Conservation (phyloP, 257 asterid genomes). For the Echium plantagineum region DNA sequence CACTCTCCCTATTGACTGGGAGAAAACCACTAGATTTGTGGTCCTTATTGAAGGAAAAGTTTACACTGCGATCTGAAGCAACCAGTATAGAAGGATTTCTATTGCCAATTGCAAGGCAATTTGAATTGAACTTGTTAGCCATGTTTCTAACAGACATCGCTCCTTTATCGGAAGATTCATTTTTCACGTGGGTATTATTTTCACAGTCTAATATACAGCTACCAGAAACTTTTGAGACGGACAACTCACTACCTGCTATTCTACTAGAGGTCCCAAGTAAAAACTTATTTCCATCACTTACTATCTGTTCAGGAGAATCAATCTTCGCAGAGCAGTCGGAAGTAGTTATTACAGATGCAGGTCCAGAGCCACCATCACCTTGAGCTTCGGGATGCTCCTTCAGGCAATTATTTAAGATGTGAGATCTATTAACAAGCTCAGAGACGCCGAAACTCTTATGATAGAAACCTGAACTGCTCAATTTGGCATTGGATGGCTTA, state of each 20-base stretch:
- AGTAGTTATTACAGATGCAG: slow-evolving; percentile 54
- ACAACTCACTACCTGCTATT: slow-evolving; percentile 40
- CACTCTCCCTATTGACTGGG: slow-evolving; percentile 42
- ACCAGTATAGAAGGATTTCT: slow-evolving; percentile 44
- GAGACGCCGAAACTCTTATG: slow-evolving; percentile 57
- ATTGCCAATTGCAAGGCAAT: slow-evolving; percentile 28
- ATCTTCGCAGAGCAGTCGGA: slow-evolving; percentile 62
- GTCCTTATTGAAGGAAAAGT: slow-evolving; percentile 34
- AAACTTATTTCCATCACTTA: slow-evolving; percentile 48
- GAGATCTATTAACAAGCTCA: slow-evolving; percentile 60
- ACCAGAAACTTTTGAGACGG: slow-evolving; percentile 35
- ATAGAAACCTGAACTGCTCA: slow-evolving; percentile 22
- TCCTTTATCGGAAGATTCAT: slow-evolving; percentile 33
- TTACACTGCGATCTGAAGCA: slow-evolving; percentile 58
- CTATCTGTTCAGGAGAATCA: slow-evolving; percentile 38
- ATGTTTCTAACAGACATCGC: slow-evolving; percentile 32
- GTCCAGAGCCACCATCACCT: slow-evolving; percentile 45
- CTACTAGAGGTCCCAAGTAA: slow-evolving; percentile 43
- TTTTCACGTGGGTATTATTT: slow-evolving; percentile 31
- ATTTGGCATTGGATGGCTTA: slow-evolving; percentile 28
- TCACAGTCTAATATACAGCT: slow-evolving; percentile 41
- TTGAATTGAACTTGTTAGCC: slow-evolving; percentile 24
- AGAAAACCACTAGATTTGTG: slow-evolving; percentile 38
- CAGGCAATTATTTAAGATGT: slow-evolving; percentile 21
- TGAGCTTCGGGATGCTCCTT: slow-evolving; percentile 33